Evolutionary conservation across 1,284 basidiomycete species (phyloP).

Genomic region (Microbotryomycetes sp.): DNA sequence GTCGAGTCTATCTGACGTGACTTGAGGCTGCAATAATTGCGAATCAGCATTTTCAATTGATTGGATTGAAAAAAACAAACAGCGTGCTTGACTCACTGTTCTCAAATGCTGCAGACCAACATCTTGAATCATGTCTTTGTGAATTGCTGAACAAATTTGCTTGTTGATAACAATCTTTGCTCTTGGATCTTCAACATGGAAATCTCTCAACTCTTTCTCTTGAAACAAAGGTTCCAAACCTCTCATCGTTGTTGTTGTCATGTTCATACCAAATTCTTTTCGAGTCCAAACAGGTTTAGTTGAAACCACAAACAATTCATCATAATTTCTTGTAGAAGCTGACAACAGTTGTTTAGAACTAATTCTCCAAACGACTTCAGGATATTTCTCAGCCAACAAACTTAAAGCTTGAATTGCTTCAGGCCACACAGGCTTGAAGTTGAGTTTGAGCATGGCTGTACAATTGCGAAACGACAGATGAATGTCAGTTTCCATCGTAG

Average conservation of each 20-base stretch:
- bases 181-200: conserved; percentile 24
- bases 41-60: conserved; percentile 62
- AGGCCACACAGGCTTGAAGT: conserved; percentile 78
- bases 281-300: conserved; percentile 29
- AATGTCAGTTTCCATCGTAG: conserved; percentile 31
- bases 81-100: conserved; percentile 45
- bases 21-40: conserved; percentile 62
- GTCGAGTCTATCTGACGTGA: conserved; percentile 63
- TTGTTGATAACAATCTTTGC: not conserved
- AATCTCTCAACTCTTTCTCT: conserved; percentile 35
- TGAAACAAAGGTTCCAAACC: conserved; percentile 31
- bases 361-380: conserved; percentile 63
- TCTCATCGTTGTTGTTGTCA: not conserved
- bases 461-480: not conserved
- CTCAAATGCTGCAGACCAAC: conserved; percentile 21
- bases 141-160: not conserved
- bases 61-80: too few relatives aligned
- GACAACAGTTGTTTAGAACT: conserved; percentile 46
- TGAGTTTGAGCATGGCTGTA: conserved; percentile 77
- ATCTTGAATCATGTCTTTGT: not conserved
- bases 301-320: conserved; percentile 22
- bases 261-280: not conserved
- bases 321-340: conserved; percentile 22
- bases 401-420: conserved; percentile 66
- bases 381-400: conserved; percentile 54